Evolutionary conservation across 2,329 filamentous ascomycete genomes (phyloP), one percentile per base, ranked within the genome.

Genomic region (Claviceps sp.): DNA sequence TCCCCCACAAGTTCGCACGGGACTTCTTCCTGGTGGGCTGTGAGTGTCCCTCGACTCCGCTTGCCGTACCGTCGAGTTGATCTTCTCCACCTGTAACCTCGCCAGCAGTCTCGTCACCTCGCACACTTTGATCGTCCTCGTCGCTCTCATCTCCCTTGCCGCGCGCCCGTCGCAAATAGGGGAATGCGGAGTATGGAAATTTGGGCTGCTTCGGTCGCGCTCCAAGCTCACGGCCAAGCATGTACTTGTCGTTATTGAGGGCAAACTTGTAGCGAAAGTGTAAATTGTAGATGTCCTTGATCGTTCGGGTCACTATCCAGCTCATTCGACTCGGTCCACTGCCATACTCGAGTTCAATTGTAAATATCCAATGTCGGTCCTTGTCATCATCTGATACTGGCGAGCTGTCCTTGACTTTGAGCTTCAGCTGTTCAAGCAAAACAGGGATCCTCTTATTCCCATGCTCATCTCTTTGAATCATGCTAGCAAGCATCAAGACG

Each of bases 391-490:
- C 81, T 44, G 86, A 81, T 55, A 82, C 78, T 11, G 82, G 81
- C 11, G 75, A 73, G 61, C 88, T 95, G 61, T 96, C 88, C 8
- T 82, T 85, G 54, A 98, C 86, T 53, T 79, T 82, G 54, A 98
- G 77, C 66, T 95, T 95, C 54, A 98, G 76, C 70, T 98, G 93
- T 67, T 98, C 93, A 6, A 98, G 77, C 3, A 98, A 78, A 50
- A 98, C 89, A 0, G 93, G 93, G 53, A 98, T 95, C 54, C 90
- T 83, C 69, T 88, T 93, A 68, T 95, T 93, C 48, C 91, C 89
- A 61, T 96, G 88, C 67, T 98, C 93, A 60, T 98, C 93, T 53
- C 93, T 80, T 69, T 97, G 93, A 60, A 97, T 93, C 87, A 97
- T 96, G 63, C 90, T 96, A 7, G 93, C 93, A 50, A 98, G 73